Evolutionary conservation across 805 yeast species (phyloP), one percentile per base, ranked within the genome.

Genomic region (Limtongozyma cylindracea): DNA sequence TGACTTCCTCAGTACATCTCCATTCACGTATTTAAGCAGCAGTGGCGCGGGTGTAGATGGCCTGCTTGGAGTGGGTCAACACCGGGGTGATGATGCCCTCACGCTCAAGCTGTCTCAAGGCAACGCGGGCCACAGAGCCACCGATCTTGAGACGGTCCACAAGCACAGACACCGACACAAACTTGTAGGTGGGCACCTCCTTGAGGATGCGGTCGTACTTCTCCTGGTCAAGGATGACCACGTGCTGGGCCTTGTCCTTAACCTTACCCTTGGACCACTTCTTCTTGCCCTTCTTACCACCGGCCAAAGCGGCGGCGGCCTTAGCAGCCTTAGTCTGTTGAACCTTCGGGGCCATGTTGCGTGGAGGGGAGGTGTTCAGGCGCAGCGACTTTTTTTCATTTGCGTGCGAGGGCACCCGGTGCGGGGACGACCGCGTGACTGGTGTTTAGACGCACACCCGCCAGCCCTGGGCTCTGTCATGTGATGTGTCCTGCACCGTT

Each of bases 221-320:
- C 43, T 88, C 91, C 67, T 88, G 95, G 60, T 88, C 99, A 48
- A 88, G 66, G 56, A 76, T 63, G 48, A 88, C 82, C 52, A 80
- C 70, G 70, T 88, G 98, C 57, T 77, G 84, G 46, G 98, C 96
- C 91, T 76, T 84, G 64, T 88, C 99, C 82, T 91, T 88, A 59
- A 80, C 93, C 72, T 91, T 80, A 61, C 94, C 94, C 72, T 84
- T 82, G 74, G 91, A 76, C 98, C 96, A 88, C 93, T 88, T 88
- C 91, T 88, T 84, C 80, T 88, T 88, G 61, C 93, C 78, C 55
- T 84, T 80, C 76, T 82, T 82, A 72, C 95, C 93, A 74, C 95
- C 95, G 57, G 95, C 94, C 72, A 78, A 66, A 58, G 95, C 96
- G 66, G 96, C 96, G 51, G 96, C 95, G 53, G 94, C 94, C 69